Evolutionary conservation across 1,284 basidiomycete genomes (phyloP), one percentile per base, ranked within the genome.

Genomic region (Tilletia caries): DNA sequence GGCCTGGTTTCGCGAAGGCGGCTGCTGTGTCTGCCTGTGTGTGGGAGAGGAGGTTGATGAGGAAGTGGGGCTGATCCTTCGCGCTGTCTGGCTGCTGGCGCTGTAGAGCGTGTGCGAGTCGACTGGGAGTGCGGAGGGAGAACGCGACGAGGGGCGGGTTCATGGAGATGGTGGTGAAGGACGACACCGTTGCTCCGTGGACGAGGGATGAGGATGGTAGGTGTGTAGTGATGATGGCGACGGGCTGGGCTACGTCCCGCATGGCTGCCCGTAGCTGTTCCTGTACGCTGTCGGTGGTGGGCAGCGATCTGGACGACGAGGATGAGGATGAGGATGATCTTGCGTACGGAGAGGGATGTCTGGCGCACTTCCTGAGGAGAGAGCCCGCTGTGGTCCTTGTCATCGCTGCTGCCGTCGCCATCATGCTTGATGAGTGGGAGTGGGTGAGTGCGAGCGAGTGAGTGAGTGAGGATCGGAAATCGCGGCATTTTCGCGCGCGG

Each of bases 61-160:
- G 43, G 52, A 73, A 73, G 52, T 73, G 72, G 18, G 72, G 70
- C 20, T 65, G 4, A 33, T 58, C 44, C 29, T 48, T n/a, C n/a
- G 15, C 46, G 0, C n/a, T 33, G 37, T 2, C 15, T 34, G 13
- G 12, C 50, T 29, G 68, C 33, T 27, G 65, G 25, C 15, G 52
- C 23, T 58, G 52, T 25, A 73, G 52, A 15, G 72, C 70, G 43
- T 73, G 68, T 25, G 70, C 70, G 58, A 73, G 52, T 4, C 72
- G 70, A 44, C 70, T 71, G 8, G 72, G 72, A 12, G 66, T 54
- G 12, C 70, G 72, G 23, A 73, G 69, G 32, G 68, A 70, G 44
- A 73, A 73, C 2, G 72, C 70, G 25, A 73, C 72, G 20, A 70
- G 50, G 23, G 72, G 72, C 4, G 72, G 72, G 10, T 70, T 50